Conservation (phyloP, 2,329 filamentous ascomycete genomes). For the Aspergillus pseudoterreus region DNA sequence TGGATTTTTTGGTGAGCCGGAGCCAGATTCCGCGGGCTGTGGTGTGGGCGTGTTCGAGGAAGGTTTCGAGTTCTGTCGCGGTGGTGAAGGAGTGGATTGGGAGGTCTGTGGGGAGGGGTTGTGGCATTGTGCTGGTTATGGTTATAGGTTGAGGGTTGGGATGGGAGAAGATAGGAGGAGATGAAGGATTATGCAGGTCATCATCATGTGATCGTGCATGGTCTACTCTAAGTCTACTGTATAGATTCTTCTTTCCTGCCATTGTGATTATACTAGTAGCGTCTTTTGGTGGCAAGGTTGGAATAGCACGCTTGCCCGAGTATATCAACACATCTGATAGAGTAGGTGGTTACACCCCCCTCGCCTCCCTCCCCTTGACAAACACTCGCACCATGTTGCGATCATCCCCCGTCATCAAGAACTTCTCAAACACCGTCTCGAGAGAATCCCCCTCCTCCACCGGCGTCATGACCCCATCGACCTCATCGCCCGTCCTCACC, state of each 20-base stretch:
- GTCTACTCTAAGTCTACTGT: too few species aligned
- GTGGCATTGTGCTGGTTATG: not conserved
- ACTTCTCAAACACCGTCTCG: constrained; percentile 57
- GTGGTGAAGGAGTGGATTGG: constrained; percentile 26
- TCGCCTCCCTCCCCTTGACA: constrained; percentile 46
- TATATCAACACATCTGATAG: too few species aligned
- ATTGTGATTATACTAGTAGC: not conserved
- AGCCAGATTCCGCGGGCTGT: constrained; percentile 44
- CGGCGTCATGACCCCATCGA: constrained; percentile 50
- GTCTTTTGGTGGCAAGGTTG: not conserved
- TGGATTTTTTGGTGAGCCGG: constrained; percentile 47
- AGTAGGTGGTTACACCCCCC: constrained; percentile 8
- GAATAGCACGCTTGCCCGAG: too few species aligned
- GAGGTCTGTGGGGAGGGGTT: constrained; percentile 17
- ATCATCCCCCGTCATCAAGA: constrained; percentile 64
- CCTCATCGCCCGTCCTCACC: constrained; percentile 39
- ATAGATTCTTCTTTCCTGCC: too few species aligned
- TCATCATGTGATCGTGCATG: too few species aligned
- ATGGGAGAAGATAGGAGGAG: too few species aligned
- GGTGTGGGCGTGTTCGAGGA: constrained; percentile 39
- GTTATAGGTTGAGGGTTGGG: too few species aligned
- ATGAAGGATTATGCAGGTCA: too few species aligned
- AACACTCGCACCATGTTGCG: constrained; percentile 57
- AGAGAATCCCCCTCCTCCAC: constrained; percentile 49
- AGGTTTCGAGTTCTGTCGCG: constrained; percentile 32